Conservation (phyloP, 331 rosid genomes). For the Malus hybrid region DNA sequence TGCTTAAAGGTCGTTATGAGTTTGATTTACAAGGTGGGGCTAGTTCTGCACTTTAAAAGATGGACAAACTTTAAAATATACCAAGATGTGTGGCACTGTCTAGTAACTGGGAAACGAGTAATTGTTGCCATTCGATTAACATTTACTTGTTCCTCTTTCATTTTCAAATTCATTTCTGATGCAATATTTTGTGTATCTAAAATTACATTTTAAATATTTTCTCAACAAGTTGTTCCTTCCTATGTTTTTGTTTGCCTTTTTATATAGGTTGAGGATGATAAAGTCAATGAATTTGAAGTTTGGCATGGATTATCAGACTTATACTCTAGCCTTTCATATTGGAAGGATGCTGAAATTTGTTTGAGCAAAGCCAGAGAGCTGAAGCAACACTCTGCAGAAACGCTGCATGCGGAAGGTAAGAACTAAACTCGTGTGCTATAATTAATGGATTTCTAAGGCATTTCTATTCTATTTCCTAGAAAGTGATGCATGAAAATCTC, state of each 20-base stretch:
- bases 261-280: conserved; percentile 54
- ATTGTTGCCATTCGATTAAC: background rate
- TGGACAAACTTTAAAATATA: background rate
- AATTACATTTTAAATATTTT: background rate
- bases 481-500: background rate
- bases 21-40: background rate
- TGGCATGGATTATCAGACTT: conserved; percentile 92
- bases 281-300: conserved; percentile 67
- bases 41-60: background rate
- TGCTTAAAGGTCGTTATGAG: background rate
- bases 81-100: background rate
- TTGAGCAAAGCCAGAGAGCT: conserved; percentile 71
- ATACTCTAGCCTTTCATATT: conserved; percentile 80
- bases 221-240: background rate
- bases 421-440: conserved; percentile 11
- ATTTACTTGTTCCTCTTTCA: background rate
- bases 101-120: background rate
- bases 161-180: background rate
- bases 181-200: background rate
- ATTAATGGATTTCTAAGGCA: background rate
- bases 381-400: conserved; percentile 53
- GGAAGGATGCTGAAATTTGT: conserved; percentile 95
- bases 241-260: background rate
- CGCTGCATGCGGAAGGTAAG: conserved; percentile 64
- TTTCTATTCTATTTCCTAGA: background rate